Percentiles rank a stretch among this genome's conserved stretches.
phyloP scores from a whole-genome alignment of 2,329 filamentous ascomycete species.

The Penicillium sp. region DNA sequence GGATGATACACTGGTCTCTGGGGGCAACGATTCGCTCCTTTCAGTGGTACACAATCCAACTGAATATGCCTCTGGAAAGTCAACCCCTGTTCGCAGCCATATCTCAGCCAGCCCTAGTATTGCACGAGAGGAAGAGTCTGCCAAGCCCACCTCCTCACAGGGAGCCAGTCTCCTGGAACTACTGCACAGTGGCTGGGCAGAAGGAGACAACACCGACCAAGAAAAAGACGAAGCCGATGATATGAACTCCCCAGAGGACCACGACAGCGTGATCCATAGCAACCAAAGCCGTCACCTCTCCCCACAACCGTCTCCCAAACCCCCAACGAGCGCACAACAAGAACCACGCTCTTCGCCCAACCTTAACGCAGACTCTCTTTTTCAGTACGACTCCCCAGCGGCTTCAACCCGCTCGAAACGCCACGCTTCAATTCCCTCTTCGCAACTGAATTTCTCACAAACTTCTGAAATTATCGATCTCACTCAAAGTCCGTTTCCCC shows the following conservation, averaged over 20 bases:
- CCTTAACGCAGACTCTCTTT: neutral
- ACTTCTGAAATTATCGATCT: conserved; percentile 26
- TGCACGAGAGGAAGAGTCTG: neutral
- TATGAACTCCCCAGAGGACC: conserved; percentile 11
- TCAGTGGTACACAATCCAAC: conserved; percentile 18
- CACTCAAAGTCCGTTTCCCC: conserved; percentile 13
- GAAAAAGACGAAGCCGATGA: conserved; percentile 13
- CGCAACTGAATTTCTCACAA: conserved; percentile 20
- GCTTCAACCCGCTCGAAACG: conserved; percentile 20
- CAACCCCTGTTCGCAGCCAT: conserved; percentile 8
- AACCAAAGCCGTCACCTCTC: conserved; percentile 21
- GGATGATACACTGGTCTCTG: conserved; percentile 16
- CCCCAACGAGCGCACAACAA: conserved; percentile 20
- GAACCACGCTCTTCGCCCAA: conserved; percentile 6
- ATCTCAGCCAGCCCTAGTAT: conserved; percentile 8
- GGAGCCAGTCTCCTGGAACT: conserved; percentile 1
- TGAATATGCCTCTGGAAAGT: conserved; percentile 10
- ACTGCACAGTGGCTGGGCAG: conserved; percentile 2
- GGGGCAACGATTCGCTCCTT: conserved; percentile 21
- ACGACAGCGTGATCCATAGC: conserved; percentile 21
- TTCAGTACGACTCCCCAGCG: conserved; percentile 12
- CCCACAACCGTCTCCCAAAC: conserved; percentile 12
- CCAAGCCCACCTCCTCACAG: neutral
- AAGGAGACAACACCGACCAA: conserved; percentile 11
- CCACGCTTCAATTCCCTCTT: neutral